These are phyloP conservation scores for Epichloe gansuensis DNA, from an alignment of 2,329 filamentous ascomycete genomes.

Conservation along the genomic window DNA sequence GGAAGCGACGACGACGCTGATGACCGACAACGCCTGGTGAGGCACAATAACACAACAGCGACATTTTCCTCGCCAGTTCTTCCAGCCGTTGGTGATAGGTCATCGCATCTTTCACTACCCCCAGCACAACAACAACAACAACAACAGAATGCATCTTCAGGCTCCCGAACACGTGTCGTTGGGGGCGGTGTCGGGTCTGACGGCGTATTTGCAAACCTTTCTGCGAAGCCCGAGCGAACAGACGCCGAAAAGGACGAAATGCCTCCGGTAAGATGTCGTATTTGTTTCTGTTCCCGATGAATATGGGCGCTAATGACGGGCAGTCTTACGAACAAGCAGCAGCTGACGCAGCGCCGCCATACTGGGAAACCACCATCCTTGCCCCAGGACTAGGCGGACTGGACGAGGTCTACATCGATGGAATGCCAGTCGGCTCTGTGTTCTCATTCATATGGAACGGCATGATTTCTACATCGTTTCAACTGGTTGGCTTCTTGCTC, in stretches of 20 bases:
- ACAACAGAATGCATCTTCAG: slow-evolving; percentile 17
- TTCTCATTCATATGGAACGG: slow-evolving; percentile 86
- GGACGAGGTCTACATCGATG: slow-evolving; percentile 94
- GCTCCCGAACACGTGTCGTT: slow-evolving; percentile 39
- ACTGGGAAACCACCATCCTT: slow-evolving; percentile 98
- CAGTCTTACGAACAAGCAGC: slow-evolving; percentile 97
- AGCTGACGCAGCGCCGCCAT: slow-evolving; percentile 87
- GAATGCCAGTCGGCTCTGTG: slow-evolving; percentile 78
- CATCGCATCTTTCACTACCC: slow-evolving; percentile 6
- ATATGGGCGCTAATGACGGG: slow-evolving; percentile 20
- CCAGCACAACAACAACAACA: slow-evolving; percentile 9
- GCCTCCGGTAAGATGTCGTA: slow-evolving; percentile 60
- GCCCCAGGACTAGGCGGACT: slow-evolving; percentile 80
- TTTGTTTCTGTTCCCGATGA: not conserved
- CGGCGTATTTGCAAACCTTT: slow-evolving; percentile 92
- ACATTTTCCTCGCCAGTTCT: slow-evolving; percentile 9
- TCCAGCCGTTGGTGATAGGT: not conserved
- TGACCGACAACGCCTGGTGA: slow-evolving; percentile 77
- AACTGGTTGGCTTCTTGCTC: slow-evolving; percentile 91
- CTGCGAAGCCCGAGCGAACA: slow-evolving; percentile 72
- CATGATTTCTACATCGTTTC: slow-evolving; percentile 96
- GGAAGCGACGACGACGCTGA: slow-evolving; percentile 63
- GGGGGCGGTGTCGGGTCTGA: slow-evolving; percentile 72
- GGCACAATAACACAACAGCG: slow-evolving; percentile 37
- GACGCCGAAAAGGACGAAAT: slow-evolving; percentile 75